Conservation (phyloP, 495 filamentous ascomycete species). For the Aspergillus sparsus region DNA sequence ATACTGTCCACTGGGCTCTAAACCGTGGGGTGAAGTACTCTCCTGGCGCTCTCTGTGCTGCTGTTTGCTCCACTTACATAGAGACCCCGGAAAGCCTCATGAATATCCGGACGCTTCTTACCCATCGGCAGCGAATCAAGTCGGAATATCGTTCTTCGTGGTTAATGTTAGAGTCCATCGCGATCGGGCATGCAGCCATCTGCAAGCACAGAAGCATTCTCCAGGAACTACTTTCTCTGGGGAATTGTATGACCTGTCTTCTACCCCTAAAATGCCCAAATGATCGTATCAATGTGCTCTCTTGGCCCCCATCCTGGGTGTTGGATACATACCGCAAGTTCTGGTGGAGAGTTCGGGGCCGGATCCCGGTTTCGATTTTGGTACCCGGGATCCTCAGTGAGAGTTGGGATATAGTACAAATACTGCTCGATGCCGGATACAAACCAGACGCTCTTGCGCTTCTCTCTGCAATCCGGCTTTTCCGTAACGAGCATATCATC, state of each 20-base stretch:
- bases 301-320: not conserved
- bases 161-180: not conserved
- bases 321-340: not conserved
- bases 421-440: not conserved
- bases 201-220: not conserved
- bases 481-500: not conserved
- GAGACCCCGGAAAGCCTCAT: not conserved
- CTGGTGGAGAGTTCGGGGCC: not conserved
- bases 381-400: not conserved
- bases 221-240: not conserved
- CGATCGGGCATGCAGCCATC: not conserved
- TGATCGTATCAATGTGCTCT: not conserved
- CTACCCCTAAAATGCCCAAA: not conserved
- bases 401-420: not conserved
- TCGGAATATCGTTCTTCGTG: not conserved
- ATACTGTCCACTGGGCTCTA: not conserved
- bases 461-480: not conserved
- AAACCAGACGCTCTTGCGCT: not conserved
- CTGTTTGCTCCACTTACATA: not conserved
- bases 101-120: not conserved
- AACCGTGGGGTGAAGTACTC: not conserved
- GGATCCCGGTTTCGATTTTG: not conserved
- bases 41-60: not conserved
- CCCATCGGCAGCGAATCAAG: not conserved
- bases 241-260: not conserved